Evolutionary conservation across 768 basidiomycete species (phyloP).

Genomic region (Serendipita sp.): DNA sequence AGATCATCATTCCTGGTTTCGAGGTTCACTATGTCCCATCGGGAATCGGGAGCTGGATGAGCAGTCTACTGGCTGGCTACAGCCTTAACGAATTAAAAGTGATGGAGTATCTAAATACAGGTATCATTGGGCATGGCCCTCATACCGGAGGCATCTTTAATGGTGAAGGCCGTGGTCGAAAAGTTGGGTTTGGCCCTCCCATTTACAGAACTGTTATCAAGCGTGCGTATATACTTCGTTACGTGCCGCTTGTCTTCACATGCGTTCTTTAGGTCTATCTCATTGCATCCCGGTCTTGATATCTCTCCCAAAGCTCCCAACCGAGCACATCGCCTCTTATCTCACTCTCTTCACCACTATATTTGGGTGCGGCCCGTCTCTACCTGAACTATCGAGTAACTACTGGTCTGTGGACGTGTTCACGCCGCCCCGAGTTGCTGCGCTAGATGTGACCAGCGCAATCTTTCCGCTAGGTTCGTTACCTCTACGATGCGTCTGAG

Average conservation of each 20-base stretch:
- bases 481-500: background rate
- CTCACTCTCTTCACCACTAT: background rate
- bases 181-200: background rate
- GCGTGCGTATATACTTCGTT: background rate
- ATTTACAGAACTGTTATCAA: conserved; percentile 2
- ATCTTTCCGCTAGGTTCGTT: conserved; percentile 1
- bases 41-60: background rate
- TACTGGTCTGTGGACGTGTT: conserved; percentile 8
- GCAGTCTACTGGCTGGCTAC: conserved; percentile 4
- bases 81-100: conserved; percentile 28
- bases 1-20: conserved; percentile 14
- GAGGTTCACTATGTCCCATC: background rate
- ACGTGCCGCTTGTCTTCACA: background rate
- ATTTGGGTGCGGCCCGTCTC: background rate
- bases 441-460: conserved; percentile 1
- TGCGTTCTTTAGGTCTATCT: background rate
- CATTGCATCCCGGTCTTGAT: background rate
- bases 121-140: conserved; percentile 45
- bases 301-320: background rate
- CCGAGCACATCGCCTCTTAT: background rate
- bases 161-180: conserved; percentile 33
- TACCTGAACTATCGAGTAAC: background rate
- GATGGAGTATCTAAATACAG: conserved; percentile 35
- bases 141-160: conserved; percentile 46
- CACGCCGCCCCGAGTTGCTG: too few species aligned